Evolutionary conservation across 257 asterid genomes (phyloP), one percentile per base, ranked within the genome.

Genomic region (Nicotiana noctiflora): DNA sequence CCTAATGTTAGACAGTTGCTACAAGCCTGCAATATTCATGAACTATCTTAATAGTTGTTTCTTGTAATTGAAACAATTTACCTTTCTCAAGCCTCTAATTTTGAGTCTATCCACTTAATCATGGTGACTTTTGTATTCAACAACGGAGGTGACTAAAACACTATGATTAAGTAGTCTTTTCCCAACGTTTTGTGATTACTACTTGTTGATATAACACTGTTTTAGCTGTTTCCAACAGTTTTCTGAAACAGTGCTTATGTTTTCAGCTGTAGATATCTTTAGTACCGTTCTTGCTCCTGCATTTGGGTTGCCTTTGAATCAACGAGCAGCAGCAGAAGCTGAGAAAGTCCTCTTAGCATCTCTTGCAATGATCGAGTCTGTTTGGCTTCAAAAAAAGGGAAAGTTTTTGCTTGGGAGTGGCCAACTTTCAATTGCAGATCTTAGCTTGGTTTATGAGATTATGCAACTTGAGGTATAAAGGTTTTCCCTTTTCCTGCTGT

Each of bases 371-470:
- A 87, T 91, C 2, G 98, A 90, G 84, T 86, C 97, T 52, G 70
- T 92, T 25, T 96, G 98, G 98, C 97, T 96, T 76, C 88, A 85
- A 68, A 97, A 86, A 65, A 87, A 82, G 0, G 98, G 97, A 4
- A 89, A 85, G 2, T 96, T 96, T 87, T 86, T 94, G 84, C 87
- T 94, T 32, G 98, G 97, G 53, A 89, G 91, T 84, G 79, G 67
- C 27, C 95, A 91, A 64, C 98, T 98, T 79, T 96, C 99, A 60
- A 90, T 96, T 32, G 98, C 98, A 1, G 99, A 94, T 85, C 92
- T 96, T 83, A 90, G 94, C 82, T 87, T 96, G 81, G 97, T 91
- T 64, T 96, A 98, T 81, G 99, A 92, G 87, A 77, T 92, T 80
- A 90, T 94, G 98, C 93, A 94, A 83, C 97, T 94, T 77, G 88